Evolutionary conservation across 768 basidiomycete species (phyloP), one percentile per base, ranked within the genome.

Genomic region (Trametes cubensis): DNA sequence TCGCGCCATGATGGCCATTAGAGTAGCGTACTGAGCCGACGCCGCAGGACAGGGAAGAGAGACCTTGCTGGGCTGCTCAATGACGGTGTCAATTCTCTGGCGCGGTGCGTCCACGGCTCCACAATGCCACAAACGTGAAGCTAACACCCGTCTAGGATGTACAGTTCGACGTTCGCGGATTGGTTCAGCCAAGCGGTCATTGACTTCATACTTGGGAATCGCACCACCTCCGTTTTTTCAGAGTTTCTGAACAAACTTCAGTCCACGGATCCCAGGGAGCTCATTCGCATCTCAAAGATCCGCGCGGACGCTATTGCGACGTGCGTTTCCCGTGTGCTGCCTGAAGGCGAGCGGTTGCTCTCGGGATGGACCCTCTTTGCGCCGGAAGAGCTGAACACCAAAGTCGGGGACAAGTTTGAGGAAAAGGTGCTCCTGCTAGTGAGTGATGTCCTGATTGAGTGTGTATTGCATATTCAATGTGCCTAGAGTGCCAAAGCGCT

Each of bases 131-230:
- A 10, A 14, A 28, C 21, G 17, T 17, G 38, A 40, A 11, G 53
- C 4, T 61, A 46, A 40, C 44, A 34, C 41, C 42, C 34, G 26
- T 25, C 23, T 38, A 89, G 92, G 68, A 88, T 94, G 87, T 94
- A 88, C 75, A 89, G 90, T 11, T 88, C 92, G 20, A 90, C 92
- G 0, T 94, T 94, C 71, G 87, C 89, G 66, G 97, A 99, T 75
- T 99, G 94, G 90, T 99, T 98, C 75, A 88, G 84, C 60, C 97
- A 99, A 76, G 94, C 95, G 0, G 94, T 96, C 47, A 95, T 98
- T 67, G 92, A 94, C 74, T 95, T 87, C 69, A 85, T 90, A 80
- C 85, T 95, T 53, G 95, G 94, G 26, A 86, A 94, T 73, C 88
- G 95, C 56, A 92, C 89, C 1, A 72, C 88, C 10, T 82, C 88